Evolutionary conservation across 2,329 filamentous ascomycete species (phyloP), one percentile per base, ranked within the genome.

Genomic region (Trichoderma koningiopsis): DNA sequence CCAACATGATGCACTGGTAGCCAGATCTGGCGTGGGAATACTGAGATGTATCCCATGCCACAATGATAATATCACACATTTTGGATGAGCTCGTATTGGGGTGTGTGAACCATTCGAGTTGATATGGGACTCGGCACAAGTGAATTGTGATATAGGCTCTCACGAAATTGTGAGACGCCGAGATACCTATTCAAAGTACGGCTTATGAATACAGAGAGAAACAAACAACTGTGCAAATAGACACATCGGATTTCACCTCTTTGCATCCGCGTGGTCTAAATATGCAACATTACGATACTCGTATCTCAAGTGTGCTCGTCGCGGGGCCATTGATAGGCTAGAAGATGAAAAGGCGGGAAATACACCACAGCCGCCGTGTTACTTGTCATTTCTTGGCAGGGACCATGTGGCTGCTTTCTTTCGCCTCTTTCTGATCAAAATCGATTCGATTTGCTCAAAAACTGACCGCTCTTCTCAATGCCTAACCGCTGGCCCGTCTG

Each of bases 381-480:
- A 6, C 33, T 55, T 33, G 61, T 64, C 61, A 64, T 24, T 14
- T 40, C 14, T 37, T 49, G 2, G 16, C 58, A 40, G 19, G 16
- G 24, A 40, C 37, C 29, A 63, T 8, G 31, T 33, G 31, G 31
- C 13, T 47, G 52, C 13, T 43, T 47, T 11, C 7, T 14, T 27
- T 24, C 19, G 5, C 5, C 35, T 19, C 19, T 13, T 35, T 4
- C 7, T 56, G 16, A 37, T 8, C 13, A 58, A 14, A 37, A 0
- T 31, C 55, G n/a, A 57, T 24, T 43, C 19, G 37, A 35, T 13
- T 8, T 33, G 14, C 53, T 29, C 7, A 3, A 31, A 31, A 16
- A 24, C 27, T 57, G 53, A 66, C 62, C 62, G 62, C 62, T 11
- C n/a, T 66, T 66, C 62, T 57, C 52, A 35, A 6, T n/a, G 22